Conservation (phyloP, 139 green algal species). For the Dunaliella primolecta region DNA sequence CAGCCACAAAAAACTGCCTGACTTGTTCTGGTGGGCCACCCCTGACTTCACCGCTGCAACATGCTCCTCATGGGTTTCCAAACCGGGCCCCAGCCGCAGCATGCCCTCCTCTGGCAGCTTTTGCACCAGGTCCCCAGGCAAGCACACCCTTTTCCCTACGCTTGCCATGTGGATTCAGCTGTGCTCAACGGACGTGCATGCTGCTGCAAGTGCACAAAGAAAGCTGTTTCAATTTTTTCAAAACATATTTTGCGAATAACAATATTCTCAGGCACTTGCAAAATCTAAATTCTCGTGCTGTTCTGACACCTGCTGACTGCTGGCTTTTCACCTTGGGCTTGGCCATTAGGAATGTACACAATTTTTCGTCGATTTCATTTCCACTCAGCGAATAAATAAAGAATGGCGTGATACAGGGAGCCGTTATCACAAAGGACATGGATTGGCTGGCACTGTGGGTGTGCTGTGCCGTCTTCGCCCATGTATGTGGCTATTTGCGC, state of each 20-base stretch:
- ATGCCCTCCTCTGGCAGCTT: slow-evolving; percentile 57
- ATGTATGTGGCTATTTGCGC: not conserved
- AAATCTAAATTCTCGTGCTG: no score
- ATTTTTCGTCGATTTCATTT: no score
- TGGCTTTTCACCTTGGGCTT: not conserved
- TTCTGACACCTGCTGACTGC: not conserved
- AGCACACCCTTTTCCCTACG: not conserved
- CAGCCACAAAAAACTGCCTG: slow-evolving; percentile 68
- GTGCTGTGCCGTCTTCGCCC: not conserved
- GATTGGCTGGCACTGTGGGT: not conserved
- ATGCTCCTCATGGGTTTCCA: slow-evolving; percentile 41
- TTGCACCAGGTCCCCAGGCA: slow-evolving; percentile 69
- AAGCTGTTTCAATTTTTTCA: no score
- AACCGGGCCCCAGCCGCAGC: slow-evolving; percentile 55
- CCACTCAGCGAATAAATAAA: no score
- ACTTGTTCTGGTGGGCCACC: slow-evolving; percentile 50
- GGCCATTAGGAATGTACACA: not conserved
- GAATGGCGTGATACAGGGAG: no score
- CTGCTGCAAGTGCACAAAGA: no score
- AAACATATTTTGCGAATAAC: not conserved
- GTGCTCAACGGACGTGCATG: not conserved
- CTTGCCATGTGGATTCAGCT: not conserved
- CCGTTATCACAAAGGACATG: no score
- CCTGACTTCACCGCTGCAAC: slow-evolving; percentile 60
- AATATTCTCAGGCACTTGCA: not conserved